Percentiles rank a stretch among this genome's conserved stretches.
These are phyloP conservation scores for Tetrapisispora phaffii DNA, from an alignment of 805 yeast species.

Conservation along the genomic window DNA sequence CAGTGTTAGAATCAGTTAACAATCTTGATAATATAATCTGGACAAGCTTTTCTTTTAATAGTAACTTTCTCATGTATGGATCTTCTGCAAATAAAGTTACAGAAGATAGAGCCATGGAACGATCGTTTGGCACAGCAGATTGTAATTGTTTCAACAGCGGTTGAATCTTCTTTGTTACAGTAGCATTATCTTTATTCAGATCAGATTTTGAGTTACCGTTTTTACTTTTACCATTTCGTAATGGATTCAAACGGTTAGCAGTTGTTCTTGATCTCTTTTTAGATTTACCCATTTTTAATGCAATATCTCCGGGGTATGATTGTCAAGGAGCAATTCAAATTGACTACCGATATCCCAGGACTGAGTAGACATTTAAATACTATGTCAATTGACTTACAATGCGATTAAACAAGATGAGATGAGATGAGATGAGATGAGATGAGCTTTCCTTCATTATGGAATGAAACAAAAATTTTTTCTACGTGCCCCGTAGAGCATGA, in stretches of 20 bases:
- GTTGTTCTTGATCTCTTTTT: conserved; percentile 55
- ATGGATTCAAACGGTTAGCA: conserved; percentile 31
- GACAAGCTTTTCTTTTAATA: conserved; percentile 65
- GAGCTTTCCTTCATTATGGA: conserved; percentile 8
- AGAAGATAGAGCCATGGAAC: conserved; percentile 67
- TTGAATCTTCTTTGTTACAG: conserved; percentile 46
- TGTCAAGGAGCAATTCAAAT: too few species aligned
- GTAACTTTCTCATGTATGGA: conserved; percentile 44
- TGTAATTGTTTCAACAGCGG: conserved; percentile 61
- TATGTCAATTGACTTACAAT: too few species aligned
- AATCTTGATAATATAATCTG: conserved; percentile 53
- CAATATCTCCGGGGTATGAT: too few species aligned
- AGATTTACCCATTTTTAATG: conserved; percentile 56
- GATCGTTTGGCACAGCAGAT: conserved; percentile 57
- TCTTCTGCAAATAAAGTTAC: conserved; percentile 67
- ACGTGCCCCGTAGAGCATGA: conserved; percentile 1
- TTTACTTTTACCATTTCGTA: conserved; percentile 16
- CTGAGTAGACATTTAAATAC: too few species aligned
- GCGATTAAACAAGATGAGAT: too few species aligned
- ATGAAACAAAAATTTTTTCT: conserved; percentile 4
- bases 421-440: conserved; percentile 12
- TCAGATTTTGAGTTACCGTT: conserved; percentile 25
- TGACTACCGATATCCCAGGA: too few species aligned
- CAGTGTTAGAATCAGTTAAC: conserved; percentile 58
- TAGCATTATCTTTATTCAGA: conserved; percentile 34